phyloP scores from a whole-genome alignment of 768 basidiomycete species.

The Xerocomus spinulosus region DNA sequence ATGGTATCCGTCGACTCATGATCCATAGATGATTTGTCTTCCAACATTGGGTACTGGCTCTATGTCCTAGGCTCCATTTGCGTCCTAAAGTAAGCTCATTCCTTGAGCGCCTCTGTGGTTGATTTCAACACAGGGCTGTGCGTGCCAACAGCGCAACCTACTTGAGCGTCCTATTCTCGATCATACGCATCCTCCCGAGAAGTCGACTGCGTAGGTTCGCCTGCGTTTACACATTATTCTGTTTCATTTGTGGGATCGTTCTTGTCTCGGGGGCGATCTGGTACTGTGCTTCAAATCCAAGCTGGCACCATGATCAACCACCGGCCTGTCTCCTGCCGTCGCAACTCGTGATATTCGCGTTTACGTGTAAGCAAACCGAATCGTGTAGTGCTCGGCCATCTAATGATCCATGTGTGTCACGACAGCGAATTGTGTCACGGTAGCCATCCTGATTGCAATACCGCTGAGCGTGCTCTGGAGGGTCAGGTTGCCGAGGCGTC shows the following conservation, averaged over 20 bases:
- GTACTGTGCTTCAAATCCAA: constrained; percentile 2
- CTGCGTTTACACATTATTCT: not conserved
- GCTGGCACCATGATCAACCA: constrained; percentile 1
- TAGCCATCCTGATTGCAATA: constrained; percentile 10
- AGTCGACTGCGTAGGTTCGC: not conserved
- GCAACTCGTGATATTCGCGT: constrained; percentile 1
- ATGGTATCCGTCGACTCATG: no score
- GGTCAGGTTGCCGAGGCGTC: constrained; percentile 10
- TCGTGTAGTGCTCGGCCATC: not conserved
- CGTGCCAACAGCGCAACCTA: constrained; percentile 1
- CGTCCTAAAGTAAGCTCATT: constrained; percentile 1
- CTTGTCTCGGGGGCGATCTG: constrained; percentile 2
- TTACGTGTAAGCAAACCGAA: constrained; percentile 4
- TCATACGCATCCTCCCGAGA: constrained; percentile 10
- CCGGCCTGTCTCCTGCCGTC: not conserved
- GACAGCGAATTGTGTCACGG: constrained; percentile 7
- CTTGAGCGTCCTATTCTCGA: constrained; percentile 16
- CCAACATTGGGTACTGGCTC: constrained; percentile 5
- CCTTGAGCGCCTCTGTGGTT: not conserved
- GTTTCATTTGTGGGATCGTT: not conserved
- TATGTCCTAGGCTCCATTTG: constrained; percentile 3
- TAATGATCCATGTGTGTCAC: not conserved
- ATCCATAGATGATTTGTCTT: not conserved
- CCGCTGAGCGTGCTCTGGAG: constrained; percentile 16
- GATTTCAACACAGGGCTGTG: not conserved